phyloP scores from a whole-genome alignment of 2,329 filamentous ascomycete species.

The Capronia americana region DNA sequence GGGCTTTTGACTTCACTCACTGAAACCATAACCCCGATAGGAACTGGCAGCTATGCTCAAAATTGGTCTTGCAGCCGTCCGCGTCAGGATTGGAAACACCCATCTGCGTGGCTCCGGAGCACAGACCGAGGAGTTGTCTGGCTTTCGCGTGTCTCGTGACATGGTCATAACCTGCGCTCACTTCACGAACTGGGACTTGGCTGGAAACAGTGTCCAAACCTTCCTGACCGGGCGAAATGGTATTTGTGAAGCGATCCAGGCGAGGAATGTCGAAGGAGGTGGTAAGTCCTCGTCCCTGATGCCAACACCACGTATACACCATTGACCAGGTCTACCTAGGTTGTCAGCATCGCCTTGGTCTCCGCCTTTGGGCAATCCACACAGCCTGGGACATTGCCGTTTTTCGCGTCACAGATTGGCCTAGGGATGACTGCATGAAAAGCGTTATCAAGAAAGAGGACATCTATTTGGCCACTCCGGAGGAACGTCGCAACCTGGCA shows the following conservation, averaged over 20 bases:
- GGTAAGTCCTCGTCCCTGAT: conserved; percentile 12
- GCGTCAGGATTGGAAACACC: conserved; percentile 16
- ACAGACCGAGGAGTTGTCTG: conserved; percentile 10
- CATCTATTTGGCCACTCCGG: conserved; percentile 9
- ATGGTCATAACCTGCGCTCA: conserved; percentile 20
- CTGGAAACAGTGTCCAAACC: conserved; percentile 20
- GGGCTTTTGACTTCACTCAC: conserved; percentile 10
- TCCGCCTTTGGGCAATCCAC: conserved; percentile 25
- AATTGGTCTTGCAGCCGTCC: conserved; percentile 22
- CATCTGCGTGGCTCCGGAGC: conserved; percentile 4
- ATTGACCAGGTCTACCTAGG: conserved; percentile 13
- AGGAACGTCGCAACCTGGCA: conserved; percentile 7
- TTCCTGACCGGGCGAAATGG: conserved; percentile 19
- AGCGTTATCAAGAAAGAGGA: conserved; percentile 10
- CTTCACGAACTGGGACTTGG: conserved; percentile 18
- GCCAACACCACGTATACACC: neutral
- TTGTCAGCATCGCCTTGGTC: conserved; percentile 2
- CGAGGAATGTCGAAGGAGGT: neutral
- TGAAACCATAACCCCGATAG: conserved; percentile 2
- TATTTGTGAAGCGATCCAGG: conserved; percentile 17
- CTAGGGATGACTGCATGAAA: neutral
- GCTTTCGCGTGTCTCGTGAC: conserved; percentile 21
- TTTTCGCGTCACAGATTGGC: conserved; percentile 22
- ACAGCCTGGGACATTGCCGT: conserved; percentile 19
- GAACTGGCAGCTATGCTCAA: conserved; percentile 8